Percentiles rank a stretch among this genome's conserved stretches.
phyloP scores from a whole-genome alignment of 2,329 filamentous ascomycete species.

The Claviceps lovelessii region DNA sequence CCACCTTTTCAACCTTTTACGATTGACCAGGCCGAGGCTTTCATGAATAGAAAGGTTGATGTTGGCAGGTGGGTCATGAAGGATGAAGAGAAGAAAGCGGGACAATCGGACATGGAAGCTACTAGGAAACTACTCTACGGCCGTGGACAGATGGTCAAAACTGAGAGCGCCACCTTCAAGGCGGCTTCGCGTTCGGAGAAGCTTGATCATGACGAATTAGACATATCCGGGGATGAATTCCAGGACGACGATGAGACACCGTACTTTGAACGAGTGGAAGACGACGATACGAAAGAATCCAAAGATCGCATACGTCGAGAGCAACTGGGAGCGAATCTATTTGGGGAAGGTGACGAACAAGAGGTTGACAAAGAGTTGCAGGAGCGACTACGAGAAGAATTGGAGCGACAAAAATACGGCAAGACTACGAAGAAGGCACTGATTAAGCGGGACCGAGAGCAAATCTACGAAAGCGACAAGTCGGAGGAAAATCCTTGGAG shows the following conservation, averaged over 20 bases:
- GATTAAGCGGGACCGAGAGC: constrained; percentile 72
- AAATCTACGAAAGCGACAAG: constrained; percentile 64
- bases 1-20: constrained; percentile 64
- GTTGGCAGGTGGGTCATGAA: constrained; percentile 70
- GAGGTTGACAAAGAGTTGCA: constrained; percentile 62
- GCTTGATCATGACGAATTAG: constrained; percentile 56
- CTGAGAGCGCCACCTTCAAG: constrained; percentile 51
- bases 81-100: constrained; percentile 44
- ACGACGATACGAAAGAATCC: constrained; percentile 63
- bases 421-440: constrained; percentile 70
- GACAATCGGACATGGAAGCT: constrained; percentile 45
- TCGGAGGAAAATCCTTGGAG: constrained; percentile 30
- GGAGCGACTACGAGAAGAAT: constrained; percentile 53
- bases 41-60: constrained; percentile 65
- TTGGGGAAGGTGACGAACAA: constrained; percentile 53
- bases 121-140: constrained; percentile 37
- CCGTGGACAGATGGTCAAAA: constrained; percentile 45
- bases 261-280: constrained; percentile 61
- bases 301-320: constrained; percentile 62
- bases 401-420: constrained; percentile 54
- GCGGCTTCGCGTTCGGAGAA: constrained; percentile 48
- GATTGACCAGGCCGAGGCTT: constrained; percentile 72
- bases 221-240: constrained; percentile 59
- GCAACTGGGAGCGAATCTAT: constrained; percentile 77
- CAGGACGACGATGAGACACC: constrained; percentile 77